Evolutionary conservation across 139 green algal species (phyloP), one percentile per base, ranked within the genome.

Genomic region (Chlamydomonas applanata): DNA sequence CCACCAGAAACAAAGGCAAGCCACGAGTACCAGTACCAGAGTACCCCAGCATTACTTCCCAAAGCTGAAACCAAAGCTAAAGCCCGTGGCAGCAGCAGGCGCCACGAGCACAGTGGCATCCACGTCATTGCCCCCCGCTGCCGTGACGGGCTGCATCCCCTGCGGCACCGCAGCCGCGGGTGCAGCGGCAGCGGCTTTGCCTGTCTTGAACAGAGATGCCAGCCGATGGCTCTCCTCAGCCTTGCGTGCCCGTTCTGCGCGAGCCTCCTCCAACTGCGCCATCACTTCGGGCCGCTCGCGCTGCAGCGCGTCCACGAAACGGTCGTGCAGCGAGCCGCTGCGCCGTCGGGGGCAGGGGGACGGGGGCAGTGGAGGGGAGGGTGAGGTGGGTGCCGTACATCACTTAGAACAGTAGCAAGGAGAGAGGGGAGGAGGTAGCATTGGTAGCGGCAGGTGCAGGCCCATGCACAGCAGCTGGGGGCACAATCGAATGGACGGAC

Each of bases 301-400:
- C 60, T 76, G 66, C 54, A 94, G 77, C 3, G 72, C 85, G 4
- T 34, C 62, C 34, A 91, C 27, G 45, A 96, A 94, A 9, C 80
- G 49, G 46, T 91, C 82, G 69, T 93, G 77, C 49, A 96, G 83
- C 25, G 34, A 29, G 0, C 17, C 67, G 25, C 89, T 79, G 76
- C 59, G 34, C 25, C 35, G 30, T 3, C 3, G 5, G 22, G 17
- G 40, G 5, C 27, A n/a, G 33, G 3, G 46, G 5, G 9, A 1
- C 45, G 27, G n/a, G n/a, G n/a, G n/a, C n/a, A n/a, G n/a, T n/a
- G n/a, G n/a, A n/a, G n/a, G n/a, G n/a, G n/a, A n/a, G n/a, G n/a
- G n/a, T n/a, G n/a, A n/a, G n/a, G n/a, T n/a, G n/a, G n/a, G n/a
- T n/a, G n/a, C n/a, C n/a, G n/a, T n/a, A n/a, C n/a, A n/a, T n/a